Base-by-base conservation (phyloP, 2,329 filamentous ascomycete species). In the Colletotrichum cuscutae region DNA sequence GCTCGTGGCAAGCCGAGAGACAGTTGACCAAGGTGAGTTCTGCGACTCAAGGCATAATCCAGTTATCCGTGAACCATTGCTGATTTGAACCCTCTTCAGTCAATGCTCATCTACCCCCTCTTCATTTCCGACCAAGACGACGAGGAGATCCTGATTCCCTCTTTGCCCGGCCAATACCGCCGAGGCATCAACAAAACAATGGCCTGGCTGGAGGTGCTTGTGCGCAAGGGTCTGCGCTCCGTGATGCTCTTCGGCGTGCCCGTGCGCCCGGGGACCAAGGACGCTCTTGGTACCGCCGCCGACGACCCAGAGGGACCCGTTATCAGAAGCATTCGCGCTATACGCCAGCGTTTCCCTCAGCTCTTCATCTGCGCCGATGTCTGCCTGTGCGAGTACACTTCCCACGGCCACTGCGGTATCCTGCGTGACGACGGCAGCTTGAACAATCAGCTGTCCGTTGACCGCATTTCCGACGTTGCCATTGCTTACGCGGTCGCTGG, bases 321-420 rank as follows among this genome's bases (percentile, higher is more conserved):
- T 64, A 97, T 98, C 77, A 91, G 91, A 78, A 89, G 91, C 60
- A 98, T 98, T 80, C 93, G 93, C 63, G 89, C 98, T 35, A 88
- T 99, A 70, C 93, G 95, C 77, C 90, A 94, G 76, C 89, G 91
- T 52, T 98, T 98, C 83, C 97, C 97, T 2, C 91, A 95, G 74
- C 89, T 99, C 73, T 98, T 97, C 85, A 94, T 99, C 78, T 92
- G 93, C 76, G 91, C 93, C 73, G 97, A 99, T 81, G 97, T 99
- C 71, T 98, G 97, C 81, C 92, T 99, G 8, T 99, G 97, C 89
- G 97, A 99, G 84, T 99, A 99, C 85, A 99, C 97, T 1, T 97
- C 94, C 7, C 97, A 99, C 82, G 97, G 97, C 57, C 97, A 99
- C 86, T 99, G 97, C 81, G 97, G 97, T 65, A 98, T 99, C 77